These are phyloP conservation scores for Solanum sejunctum DNA, from an alignment of 257 asterid species.

Conservation along the genomic window DNA sequence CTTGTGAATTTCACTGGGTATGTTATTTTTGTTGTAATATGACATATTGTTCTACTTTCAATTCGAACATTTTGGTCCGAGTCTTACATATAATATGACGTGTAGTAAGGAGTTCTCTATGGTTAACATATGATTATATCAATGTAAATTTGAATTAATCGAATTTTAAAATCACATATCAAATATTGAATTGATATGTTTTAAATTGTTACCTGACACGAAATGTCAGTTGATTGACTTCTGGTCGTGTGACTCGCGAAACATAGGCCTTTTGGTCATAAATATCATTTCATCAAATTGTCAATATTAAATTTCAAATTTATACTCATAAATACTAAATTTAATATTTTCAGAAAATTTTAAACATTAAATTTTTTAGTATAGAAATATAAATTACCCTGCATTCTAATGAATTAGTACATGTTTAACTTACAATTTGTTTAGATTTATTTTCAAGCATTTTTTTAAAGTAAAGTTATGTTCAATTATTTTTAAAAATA, in stretches of 20 bases:
- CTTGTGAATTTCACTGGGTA: no score
- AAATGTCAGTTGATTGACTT: not conserved
- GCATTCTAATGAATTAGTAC: not conserved
- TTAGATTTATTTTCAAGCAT: not conserved
- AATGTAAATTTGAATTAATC: accelerated
- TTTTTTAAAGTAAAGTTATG: not conserved
- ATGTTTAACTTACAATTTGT: not conserved
- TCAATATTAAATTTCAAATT: not conserved
- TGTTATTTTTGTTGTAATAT: no score
- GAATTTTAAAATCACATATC: not conserved
- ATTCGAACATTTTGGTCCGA: not conserved
- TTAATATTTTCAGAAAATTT: not conserved
- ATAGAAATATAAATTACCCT: not conserved
- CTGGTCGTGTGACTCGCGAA: not conserved
- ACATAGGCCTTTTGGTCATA: not conserved
- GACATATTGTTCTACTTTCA: not conserved
- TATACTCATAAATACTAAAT: not conserved
- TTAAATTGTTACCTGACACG: not conserved
- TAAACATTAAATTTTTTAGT: not conserved
- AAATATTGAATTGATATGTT: not conserved
- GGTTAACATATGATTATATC: not conserved
- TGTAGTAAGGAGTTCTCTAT: not conserved
- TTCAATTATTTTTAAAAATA: not conserved
- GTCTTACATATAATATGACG: not conserved
- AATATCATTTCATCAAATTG: not conserved